Conservation (phyloP, 2,329 filamentous ascomycete species). For the Penicillium rolfsii region DNA sequence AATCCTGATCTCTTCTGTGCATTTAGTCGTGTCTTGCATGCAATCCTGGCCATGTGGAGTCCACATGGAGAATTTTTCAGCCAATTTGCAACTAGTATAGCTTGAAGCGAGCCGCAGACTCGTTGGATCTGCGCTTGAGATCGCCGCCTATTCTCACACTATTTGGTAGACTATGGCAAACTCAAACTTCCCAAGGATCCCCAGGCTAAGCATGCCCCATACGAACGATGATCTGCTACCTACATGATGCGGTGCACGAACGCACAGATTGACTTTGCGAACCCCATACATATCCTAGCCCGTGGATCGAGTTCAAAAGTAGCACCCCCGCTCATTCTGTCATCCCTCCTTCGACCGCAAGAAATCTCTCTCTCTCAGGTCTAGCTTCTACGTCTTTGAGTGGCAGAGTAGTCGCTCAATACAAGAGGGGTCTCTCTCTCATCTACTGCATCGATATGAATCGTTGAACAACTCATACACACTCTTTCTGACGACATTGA, state of each 20-base stretch:
- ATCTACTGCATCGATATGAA: constrained; percentile 2
- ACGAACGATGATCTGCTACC: background rate
- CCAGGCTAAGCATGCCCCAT: background rate
- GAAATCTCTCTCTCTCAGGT: background rate
- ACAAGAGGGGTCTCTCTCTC: background rate
- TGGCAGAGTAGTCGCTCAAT: constrained; percentile 7
- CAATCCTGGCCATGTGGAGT: constrained; percentile 4
- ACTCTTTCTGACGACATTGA: constrained; percentile 17
- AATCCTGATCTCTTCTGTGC: constrained; percentile 10
- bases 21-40: background rate
- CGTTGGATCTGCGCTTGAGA: constrained; percentile 7
- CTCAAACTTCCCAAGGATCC: constrained; percentile 9
- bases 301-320: constrained; percentile 16
- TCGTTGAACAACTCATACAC: constrained; percentile 6
- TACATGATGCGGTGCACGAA: constrained; percentile 14
- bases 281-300: background rate
- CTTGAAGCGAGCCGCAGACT: background rate
- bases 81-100: background rate
- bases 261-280: constrained; percentile 15
- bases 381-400: background rate
- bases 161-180: constrained; percentile 24
- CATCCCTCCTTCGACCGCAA: constrained; percentile 3
- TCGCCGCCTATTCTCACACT: constrained; percentile 18
- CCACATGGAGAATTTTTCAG: constrained; percentile 18
- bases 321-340: constrained; percentile 13